Evolutionary conservation across 2,329 filamentous ascomycete species (phyloP).

Genomic region (Phaeophleospora eucalypticola): DNA sequence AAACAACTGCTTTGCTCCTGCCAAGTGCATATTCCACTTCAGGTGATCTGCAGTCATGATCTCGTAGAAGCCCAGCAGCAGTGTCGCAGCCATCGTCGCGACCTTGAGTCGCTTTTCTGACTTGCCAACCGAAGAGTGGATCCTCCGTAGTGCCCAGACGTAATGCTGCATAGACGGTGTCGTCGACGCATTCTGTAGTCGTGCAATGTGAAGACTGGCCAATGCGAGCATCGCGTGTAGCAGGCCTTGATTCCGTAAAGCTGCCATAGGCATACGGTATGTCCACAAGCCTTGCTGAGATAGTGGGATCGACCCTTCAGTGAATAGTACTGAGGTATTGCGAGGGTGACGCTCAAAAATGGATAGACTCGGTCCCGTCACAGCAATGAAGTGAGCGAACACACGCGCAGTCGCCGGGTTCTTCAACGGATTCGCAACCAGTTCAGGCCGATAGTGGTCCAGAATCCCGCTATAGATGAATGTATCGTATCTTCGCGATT

Average conservation of each 20-base stretch:
- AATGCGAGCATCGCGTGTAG: slow-evolving; percentile 88
- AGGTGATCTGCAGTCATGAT: slow-evolving; percentile 91
- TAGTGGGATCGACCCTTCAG: slow-evolving; percentile 56
- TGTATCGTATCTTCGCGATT: slow-evolving; percentile 40
- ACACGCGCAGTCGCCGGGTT: slow-evolving; percentile 76
- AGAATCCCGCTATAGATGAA: slow-evolving; percentile 47
- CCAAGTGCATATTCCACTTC: slow-evolving; percentile 91
- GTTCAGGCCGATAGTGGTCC: slow-evolving; percentile 44
- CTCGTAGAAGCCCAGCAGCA: slow-evolving; percentile 87
- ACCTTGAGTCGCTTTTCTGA: slow-evolving; percentile 66
- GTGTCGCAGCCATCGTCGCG: slow-evolving; percentile 79
- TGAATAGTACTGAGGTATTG: slow-evolving; percentile 65
- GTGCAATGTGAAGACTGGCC: slow-evolving; percentile 81
- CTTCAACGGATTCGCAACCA: slow-evolving; percentile 61
- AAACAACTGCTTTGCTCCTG: slow-evolving; percentile 77
- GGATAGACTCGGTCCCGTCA: slow-evolving; percentile 44
- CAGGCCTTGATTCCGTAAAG: slow-evolving; percentile 78
- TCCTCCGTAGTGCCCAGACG: slow-evolving; percentile 72
- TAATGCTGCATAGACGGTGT: slow-evolving; percentile 90
- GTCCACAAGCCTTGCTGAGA: slow-evolving; percentile 61
- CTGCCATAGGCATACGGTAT: slow-evolving; percentile 76
- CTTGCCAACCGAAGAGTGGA: slow-evolving; percentile 71
- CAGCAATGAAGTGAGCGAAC: slow-evolving; percentile 88
- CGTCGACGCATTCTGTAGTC: slow-evolving; percentile 67
- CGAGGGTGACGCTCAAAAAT: slow-evolving; percentile 79